Evolutionary conservation across 2,329 filamentous ascomycete species (phyloP).

Genomic region (Ophiostoma pallidulum): DNA sequence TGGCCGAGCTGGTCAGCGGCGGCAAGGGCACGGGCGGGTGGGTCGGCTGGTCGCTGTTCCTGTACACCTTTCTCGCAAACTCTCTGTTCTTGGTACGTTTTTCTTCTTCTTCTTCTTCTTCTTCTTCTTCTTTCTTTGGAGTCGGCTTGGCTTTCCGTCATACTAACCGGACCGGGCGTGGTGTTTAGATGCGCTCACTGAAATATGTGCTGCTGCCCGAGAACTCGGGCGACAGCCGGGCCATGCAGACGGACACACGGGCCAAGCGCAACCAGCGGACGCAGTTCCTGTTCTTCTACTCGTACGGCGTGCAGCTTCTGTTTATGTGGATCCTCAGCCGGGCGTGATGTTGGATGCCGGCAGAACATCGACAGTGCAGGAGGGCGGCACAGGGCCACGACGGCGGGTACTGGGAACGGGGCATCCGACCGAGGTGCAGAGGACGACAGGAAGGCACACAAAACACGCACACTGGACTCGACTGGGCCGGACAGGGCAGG

Average conservation of each 20-base stretch:
- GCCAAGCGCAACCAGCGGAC: conserved; percentile 80
- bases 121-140: background rate
- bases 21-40: conserved; percentile 77
- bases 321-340: conserved; percentile 76
- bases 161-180: background rate
- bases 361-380: background rate
- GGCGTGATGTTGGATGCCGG: conserved; percentile 23
- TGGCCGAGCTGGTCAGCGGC: conserved; percentile 68
- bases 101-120: background rate
- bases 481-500: no score
- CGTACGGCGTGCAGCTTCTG: conserved; percentile 83
- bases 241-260: conserved; percentile 64
- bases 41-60: conserved; percentile 80
- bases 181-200: conserved; percentile 71
- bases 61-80: conserved; percentile 89
- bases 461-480: no score
- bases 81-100: conserved; percentile 78
- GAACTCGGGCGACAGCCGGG: conserved; percentile 54
- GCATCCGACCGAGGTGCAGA: no score
- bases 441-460: no score
- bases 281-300: conserved; percentile 89
- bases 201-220: conserved; percentile 94
- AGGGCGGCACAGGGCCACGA: no score
- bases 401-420: no score
- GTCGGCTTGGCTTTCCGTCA: background rate